Evolutionary conservation across 306 rosid species (phyloP).

Genomic region (Dalbergia cultrata): DNA sequence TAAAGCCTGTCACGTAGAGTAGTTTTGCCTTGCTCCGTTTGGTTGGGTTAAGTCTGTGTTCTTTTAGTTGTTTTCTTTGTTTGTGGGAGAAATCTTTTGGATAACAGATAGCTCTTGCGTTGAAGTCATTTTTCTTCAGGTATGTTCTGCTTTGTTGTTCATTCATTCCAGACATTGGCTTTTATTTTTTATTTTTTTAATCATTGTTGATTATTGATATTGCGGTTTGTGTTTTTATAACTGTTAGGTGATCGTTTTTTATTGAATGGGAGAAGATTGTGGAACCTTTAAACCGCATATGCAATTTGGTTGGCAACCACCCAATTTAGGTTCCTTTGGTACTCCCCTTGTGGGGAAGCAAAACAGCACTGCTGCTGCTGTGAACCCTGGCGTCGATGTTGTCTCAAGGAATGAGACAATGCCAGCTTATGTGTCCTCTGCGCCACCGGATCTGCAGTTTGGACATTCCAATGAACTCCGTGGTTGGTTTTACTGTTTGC

Average conservation of each 20-base stretch:
- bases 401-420: constrained; percentile 49
- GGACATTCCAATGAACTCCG: constrained; percentile 63
- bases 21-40: constrained; percentile 50
- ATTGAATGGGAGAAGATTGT: constrained; percentile 78
- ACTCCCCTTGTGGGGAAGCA: constrained; percentile 55
- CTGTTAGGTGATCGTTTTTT: constrained; percentile 65
- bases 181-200: neutral
- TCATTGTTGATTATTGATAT: neutral
- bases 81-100: constrained; percentile 54
- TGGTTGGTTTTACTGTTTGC: constrained; percentile 70
- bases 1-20: constrained; percentile 95
- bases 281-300: constrained; percentile 59
- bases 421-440: constrained; percentile 50
- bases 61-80: constrained; percentile 65
- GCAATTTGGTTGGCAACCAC: constrained; percentile 64
- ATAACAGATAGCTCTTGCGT: constrained; percentile 57
- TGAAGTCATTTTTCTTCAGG: constrained; percentile 64
- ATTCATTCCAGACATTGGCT: neutral
- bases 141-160: constrained; percentile 37
- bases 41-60: constrained; percentile 67
- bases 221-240: constrained; percentile 19
- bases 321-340: constrained; percentile 49
- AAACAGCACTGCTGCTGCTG: constrained; percentile 47
- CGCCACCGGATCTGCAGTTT: constrained; percentile 51
- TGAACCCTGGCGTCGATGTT: constrained; percentile 53